Conservation (phyloP, 2,329 filamentous ascomycete species). For the Botrytis paeoniae region DNA sequence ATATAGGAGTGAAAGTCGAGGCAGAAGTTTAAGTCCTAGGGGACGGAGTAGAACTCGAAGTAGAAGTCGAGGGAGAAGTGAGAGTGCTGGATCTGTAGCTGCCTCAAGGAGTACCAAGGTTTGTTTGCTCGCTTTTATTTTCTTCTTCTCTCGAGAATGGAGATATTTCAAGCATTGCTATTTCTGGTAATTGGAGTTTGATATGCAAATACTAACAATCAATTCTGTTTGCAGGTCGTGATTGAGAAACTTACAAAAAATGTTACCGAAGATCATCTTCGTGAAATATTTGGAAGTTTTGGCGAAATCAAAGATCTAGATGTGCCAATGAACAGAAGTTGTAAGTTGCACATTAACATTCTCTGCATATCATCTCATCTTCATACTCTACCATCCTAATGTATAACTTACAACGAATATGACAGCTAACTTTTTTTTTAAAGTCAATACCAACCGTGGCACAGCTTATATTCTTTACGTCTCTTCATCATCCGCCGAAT, state of each 20-base stretch:
- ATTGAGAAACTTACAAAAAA: constrained; percentile 96
- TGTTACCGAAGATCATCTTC: constrained; percentile 81
- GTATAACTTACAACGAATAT: constrained; percentile 11
- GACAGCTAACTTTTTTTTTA: constrained; percentile 27
- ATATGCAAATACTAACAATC: constrained; percentile 41
- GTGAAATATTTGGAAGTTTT: constrained; percentile 89
- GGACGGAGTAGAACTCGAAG: constrained; percentile 10
- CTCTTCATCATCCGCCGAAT: constrained; percentile 74
- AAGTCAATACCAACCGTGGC: constrained; percentile 85
- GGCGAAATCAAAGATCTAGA: constrained; percentile 84
- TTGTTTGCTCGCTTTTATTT: constrained; percentile 7
- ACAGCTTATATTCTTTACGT: constrained; percentile 89
- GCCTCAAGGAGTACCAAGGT: constrained; percentile 53
- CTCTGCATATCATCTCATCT: background rate
- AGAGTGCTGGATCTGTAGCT: constrained; percentile 29
- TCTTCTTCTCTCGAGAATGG: background rate
- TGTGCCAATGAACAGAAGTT: constrained; percentile 82
- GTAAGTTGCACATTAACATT: constrained; percentile 49
- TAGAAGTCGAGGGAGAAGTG: constrained; percentile 26
- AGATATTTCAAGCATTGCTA: background rate
- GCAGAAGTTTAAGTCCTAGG: constrained; percentile 38
- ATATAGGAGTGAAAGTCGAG: constrained; percentile 33
- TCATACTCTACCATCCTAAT: background rate
- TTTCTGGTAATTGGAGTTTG: constrained; percentile 16
- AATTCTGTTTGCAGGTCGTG: constrained; percentile 60